Percentiles rank a stretch among this genome's conserved stretches.
phyloP scores from a whole-genome alignment of 2,329 filamentous ascomycete species.

The Cadophora malorum region DNA sequence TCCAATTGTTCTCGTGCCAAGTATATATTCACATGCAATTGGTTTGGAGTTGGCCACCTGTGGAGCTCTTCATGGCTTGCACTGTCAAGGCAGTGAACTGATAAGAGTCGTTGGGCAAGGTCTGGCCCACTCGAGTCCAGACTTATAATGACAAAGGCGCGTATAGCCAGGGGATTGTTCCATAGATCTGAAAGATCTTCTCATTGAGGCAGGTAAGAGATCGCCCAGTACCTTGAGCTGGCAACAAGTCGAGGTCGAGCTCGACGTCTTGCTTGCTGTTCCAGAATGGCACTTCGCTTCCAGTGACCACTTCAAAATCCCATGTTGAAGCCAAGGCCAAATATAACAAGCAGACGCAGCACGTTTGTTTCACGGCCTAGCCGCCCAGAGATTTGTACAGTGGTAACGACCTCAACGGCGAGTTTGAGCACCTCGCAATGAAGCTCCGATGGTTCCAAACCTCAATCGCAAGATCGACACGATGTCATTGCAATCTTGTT shows the following conservation, averaged over 20 bases:
- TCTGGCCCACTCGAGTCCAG: neutral
- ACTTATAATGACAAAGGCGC: too few species aligned
- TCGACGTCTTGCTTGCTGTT: constrained; percentile 3
- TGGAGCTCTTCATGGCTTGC: constrained; percentile 13
- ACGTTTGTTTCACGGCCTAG: constrained; percentile 18
- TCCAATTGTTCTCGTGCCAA: constrained; percentile 8
- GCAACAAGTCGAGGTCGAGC: neutral
- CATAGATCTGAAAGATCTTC: constrained; percentile 12
- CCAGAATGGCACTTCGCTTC: constrained; percentile 11
- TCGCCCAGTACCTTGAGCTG: constrained; percentile 4
- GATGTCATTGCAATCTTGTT: constrained; percentile 1
- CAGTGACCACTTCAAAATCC: neutral
- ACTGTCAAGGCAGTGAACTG: neutral
- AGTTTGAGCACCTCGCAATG: constrained; percentile 13
- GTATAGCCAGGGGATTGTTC: neutral
- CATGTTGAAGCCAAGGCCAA: constrained; percentile 10
- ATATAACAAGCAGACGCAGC: constrained; percentile 3
- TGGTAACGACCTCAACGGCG: neutral
- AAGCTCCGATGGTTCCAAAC: constrained; percentile 7
- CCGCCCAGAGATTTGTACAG: constrained; percentile 15
- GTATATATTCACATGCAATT: constrained; percentile 3
- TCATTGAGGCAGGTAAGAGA: constrained; percentile 15
- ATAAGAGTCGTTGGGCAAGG: neutral
- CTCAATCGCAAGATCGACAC: neutral
- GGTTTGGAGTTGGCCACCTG: constrained; percentile 3